Conservation (phyloP, 1,284 basidiomycete species). For the Rhodotorula sp. region DNA sequence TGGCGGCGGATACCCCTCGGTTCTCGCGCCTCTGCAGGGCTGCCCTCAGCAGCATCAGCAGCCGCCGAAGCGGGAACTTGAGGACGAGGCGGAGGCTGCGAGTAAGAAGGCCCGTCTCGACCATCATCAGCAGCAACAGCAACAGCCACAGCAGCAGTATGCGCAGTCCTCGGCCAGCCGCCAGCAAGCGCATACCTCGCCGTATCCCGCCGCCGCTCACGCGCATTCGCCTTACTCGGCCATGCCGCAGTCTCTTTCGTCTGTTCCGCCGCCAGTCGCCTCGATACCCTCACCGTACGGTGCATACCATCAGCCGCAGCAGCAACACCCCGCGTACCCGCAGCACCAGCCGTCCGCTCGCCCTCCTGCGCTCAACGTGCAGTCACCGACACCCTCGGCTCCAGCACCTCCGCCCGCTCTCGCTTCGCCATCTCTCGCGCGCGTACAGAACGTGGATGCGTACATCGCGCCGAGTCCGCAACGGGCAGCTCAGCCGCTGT, state of each 20-base stretch:
- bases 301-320: not conserved
- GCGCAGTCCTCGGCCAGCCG: not conserved
- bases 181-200: not conserved
- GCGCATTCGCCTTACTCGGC: constrained; percentile 1
- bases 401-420: not conserved
- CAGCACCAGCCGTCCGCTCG: not conserved
- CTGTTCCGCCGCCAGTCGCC: not conserved
- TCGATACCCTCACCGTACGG: not conserved
- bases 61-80: constrained; percentile 14
- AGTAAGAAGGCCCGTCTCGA: constrained; percentile 7
- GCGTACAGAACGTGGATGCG: constrained; percentile 5
- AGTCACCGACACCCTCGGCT: not conserved
- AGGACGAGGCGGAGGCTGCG: not conserved
- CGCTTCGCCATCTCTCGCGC: constrained; percentile 10
- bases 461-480: not conserved
- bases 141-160: not conserved
- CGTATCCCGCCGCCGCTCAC: not conserved
- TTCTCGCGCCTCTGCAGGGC: not conserved
- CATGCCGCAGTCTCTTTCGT: not conserved
- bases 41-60: not conserved
- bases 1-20: not conserved
- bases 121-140: not conserved
- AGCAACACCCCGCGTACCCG: not conserved
- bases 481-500: not conserved
- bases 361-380: constrained; percentile 1